Conservation (phyloP, 2,329 filamentous ascomycete species). For the Neocatenulostroma microsporum region DNA sequence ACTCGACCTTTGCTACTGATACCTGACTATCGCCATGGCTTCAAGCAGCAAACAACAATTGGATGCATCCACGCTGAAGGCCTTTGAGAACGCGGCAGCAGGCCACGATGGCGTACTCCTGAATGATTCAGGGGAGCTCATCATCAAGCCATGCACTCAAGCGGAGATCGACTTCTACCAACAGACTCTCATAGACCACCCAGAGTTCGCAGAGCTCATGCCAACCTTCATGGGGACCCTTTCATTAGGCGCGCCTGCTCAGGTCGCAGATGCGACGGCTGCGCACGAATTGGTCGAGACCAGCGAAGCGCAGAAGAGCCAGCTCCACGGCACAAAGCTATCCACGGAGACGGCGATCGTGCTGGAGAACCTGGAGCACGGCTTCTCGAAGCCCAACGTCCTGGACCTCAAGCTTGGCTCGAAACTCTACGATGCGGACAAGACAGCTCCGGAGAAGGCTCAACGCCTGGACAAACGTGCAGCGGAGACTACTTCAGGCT, state of each 20-base stretch:
- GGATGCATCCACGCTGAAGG: slow-evolving; percentile 49
- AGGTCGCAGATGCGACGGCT: slow-evolving; percentile 10
- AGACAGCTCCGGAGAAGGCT: slow-evolving; percentile 52
- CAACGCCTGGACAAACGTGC: slow-evolving; percentile 53
- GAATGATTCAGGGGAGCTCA: slow-evolving; percentile 71
- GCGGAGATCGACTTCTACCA: slow-evolving; percentile 89
- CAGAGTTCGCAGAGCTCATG: slow-evolving; percentile 70
- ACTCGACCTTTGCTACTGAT: too few relatives aligned
- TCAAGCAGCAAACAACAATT: slow-evolving; percentile 7
- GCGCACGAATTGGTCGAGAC: slow-evolving; percentile 9
- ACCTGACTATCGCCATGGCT: too few relatives aligned
- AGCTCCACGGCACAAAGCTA: slow-evolving; percentile 54
- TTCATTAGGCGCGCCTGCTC: slow-evolving; percentile 49
- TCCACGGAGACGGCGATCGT: slow-evolving; percentile 74
- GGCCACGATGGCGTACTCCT: slow-evolving; percentile 87
- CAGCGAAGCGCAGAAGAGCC: slow-evolving; percentile 26
- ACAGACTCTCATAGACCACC: slow-evolving; percentile 56
- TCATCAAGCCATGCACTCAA: slow-evolving; percentile 88
- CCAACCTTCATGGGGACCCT: slow-evolving; percentile 79
- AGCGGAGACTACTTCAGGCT: slow-evolving; percentile 51
- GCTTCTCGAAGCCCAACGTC: slow-evolving; percentile 79
- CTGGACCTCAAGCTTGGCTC: slow-evolving; percentile 87
- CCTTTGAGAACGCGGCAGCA: slow-evolving; percentile 69
- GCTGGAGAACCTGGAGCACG: slow-evolving; percentile 72
- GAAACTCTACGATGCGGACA: slow-evolving; percentile 69